Evolutionary conservation across 495 filamentous ascomycete genomes (phyloP).

Genomic region (Cairneyella variabilis): DNA sequence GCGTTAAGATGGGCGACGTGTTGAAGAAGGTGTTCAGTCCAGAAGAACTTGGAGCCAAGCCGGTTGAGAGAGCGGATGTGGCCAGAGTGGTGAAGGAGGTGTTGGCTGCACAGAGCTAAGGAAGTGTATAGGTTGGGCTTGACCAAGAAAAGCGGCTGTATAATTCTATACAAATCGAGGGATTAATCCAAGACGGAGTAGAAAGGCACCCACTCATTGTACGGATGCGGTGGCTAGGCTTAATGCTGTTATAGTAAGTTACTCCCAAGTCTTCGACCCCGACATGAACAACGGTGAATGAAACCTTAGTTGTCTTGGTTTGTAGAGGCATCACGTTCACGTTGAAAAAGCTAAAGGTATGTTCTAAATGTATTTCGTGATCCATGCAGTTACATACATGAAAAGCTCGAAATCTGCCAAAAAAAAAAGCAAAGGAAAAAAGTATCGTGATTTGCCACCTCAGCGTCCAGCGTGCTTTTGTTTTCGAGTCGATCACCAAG

Average conservation of each 20-base stretch:
- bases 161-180: no score
- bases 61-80: slow-evolving; percentile 23
- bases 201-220: no score
- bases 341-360: background rate
- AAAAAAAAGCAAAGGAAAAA: slow-evolving; percentile 17
- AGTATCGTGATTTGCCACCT: slow-evolving; percentile 17
- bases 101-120: slow-evolving; percentile 11
- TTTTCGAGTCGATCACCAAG: slow-evolving; percentile 18
- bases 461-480: slow-evolving; percentile 22
- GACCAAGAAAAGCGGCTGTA: no score
- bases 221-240: no score
- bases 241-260: no score
- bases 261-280: no score
- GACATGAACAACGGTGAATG: no score
- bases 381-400: slow-evolving; percentile 25
- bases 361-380: slow-evolving; percentile 23
- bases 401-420: slow-evolving; percentile 13
- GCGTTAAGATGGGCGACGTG: slow-evolving; percentile 22
- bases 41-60: slow-evolving; percentile 18
- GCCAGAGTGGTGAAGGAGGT: slow-evolving; percentile 24
- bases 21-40: slow-evolving; percentile 22
- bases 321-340: no score
- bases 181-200: no score
- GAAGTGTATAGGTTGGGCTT: no score
- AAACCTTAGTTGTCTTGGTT: no score